Percentiles rank a stretch among this genome's conserved stretches.
These are phyloP conservation scores for Colletotrichum nymphaeae DNA, from an alignment of 2,329 filamentous ascomycete species.

Conservation along the genomic window DNA sequence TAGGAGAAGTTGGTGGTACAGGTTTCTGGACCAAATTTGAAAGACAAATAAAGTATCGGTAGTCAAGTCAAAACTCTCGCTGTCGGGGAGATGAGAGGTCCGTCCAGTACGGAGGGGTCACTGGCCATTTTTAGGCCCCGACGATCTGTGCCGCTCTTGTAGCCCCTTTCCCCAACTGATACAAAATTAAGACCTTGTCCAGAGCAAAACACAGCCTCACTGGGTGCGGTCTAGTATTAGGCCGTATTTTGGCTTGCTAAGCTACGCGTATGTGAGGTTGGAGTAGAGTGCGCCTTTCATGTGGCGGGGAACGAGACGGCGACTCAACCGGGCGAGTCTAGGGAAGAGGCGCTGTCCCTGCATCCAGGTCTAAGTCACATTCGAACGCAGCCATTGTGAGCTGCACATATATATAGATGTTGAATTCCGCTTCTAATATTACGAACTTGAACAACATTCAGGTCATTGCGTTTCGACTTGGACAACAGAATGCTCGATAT, in stretches of 20 bases:
- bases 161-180: background rate
- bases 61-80: too few species aligned
- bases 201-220: background rate
- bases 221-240: background rate
- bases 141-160: too few species aligned
- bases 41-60: too few species aligned
- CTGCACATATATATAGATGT: background rate
- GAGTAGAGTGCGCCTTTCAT: background rate
- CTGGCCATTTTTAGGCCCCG: too few species aligned
- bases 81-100: too few species aligned
- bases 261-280: background rate
- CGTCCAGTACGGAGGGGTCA: too few species aligned
- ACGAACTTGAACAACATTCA: background rate
- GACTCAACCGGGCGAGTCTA: background rate
- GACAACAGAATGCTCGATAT: slow-evolving; percentile 6
- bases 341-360: background rate
- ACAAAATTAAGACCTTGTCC: background rate
- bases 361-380: background rate
- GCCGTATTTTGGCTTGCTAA: background rate
- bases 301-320: background rate
- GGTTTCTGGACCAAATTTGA: too few species aligned
- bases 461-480: too few species aligned
- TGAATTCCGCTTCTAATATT: background rate
- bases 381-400: background rate
- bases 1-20: too few species aligned